Conservation (phyloP, 441 rosid genomes). For the Gossypium davidsonii region DNA sequence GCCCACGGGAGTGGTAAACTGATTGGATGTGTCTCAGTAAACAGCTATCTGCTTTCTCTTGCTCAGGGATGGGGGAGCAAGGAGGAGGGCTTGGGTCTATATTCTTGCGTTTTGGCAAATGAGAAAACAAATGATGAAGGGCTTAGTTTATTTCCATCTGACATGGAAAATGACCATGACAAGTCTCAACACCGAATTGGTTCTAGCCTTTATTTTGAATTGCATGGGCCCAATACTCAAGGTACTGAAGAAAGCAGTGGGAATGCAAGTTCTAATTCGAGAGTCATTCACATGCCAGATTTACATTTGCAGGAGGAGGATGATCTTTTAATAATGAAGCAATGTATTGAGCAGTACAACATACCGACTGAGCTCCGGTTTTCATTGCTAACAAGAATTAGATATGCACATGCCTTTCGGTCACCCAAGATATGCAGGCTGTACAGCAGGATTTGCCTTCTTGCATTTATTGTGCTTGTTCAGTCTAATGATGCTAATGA, state of each 20-base stretch:
- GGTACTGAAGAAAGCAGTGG: slow-evolving; percentile 31
- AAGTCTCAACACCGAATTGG: slow-evolving; percentile 72
- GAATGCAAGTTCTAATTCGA: slow-evolving; percentile 30
- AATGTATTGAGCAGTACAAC: slow-evolving; percentile 71
- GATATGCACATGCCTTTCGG: slow-evolving; percentile 93
- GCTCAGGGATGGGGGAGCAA: slow-evolving; percentile 99
- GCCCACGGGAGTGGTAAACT: slow-evolving; percentile 81
- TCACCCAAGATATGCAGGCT: slow-evolving; percentile 80
- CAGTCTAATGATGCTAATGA: slow-evolving; percentile 95
- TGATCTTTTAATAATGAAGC: slow-evolving; percentile 74
- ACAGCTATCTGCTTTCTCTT: slow-evolving; percentile 73
- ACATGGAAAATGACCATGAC: slow-evolving; percentile 47
- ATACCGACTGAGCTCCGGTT: slow-evolving; percentile 77
- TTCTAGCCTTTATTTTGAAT: slow-evolving; percentile 89
- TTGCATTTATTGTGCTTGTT: slow-evolving; percentile 91
- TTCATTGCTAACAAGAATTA: slow-evolving; percentile 80
- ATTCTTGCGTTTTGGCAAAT: slow-evolving; percentile 86
- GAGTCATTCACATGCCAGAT: slow-evolving; percentile 74
- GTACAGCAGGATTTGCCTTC: slow-evolving; percentile 91
- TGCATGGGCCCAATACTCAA: slow-evolving; percentile 57
- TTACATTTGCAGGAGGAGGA: slow-evolving; percentile 84
- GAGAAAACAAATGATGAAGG: slow-evolving; percentile 88
- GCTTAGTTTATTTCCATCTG: slow-evolving; percentile 76
- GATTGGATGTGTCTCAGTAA: slow-evolving; percentile 82
- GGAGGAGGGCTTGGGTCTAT: slow-evolving; percentile 97